phyloP scores from a whole-genome alignment of 768 basidiomycete species.

The Termitomyces sp. region DNA sequence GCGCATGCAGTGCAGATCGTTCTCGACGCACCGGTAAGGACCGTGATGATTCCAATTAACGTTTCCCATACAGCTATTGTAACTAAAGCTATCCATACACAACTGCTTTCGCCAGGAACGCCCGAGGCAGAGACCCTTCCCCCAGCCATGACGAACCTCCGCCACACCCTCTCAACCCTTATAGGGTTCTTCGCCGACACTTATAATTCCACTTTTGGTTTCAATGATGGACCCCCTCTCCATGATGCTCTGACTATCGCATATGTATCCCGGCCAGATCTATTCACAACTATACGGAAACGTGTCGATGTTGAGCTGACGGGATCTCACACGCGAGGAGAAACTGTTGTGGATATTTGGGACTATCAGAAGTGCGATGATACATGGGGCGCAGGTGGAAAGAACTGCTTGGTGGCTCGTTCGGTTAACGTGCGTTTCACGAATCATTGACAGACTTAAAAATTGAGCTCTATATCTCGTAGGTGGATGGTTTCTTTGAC shows the following conservation, averaged over 20 bases:
- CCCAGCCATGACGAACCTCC: slow-evolving; percentile 46
- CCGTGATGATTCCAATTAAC: slow-evolving; percentile 81
- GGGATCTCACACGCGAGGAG: slow-evolving; percentile 65
- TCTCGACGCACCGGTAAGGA: slow-evolving; percentile 64
- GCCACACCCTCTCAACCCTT: slow-evolving; percentile 73
- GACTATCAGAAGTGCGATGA: slow-evolving; percentile 57
- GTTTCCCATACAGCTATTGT: slow-evolving; percentile 87
- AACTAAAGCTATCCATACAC: slow-evolving; percentile 48
- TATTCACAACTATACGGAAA: slow-evolving; percentile 64
- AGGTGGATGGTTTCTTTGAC: slow-evolving; percentile 68
- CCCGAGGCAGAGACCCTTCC: slow-evolving; percentile 23
- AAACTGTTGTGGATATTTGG: slow-evolving; percentile 82
- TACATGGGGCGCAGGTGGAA: slow-evolving; percentile 70
- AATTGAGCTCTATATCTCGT: not conserved
- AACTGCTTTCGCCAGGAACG: slow-evolving; percentile 44
- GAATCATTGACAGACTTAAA: not conserved
- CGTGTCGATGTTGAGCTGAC: slow-evolving; percentile 81
- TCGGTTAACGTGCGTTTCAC: slow-evolving; percentile 56
- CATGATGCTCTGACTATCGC: slow-evolving; percentile 85
- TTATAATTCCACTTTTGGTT: slow-evolving; percentile 77
- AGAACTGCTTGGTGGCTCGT: slow-evolving; percentile 74
- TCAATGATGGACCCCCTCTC: slow-evolving; percentile 81
- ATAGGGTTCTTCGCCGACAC: slow-evolving; percentile 71
- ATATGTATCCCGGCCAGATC: slow-evolving; percentile 65
- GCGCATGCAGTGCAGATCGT: slow-evolving; percentile 86